Evolutionary conservation across 1,284 basidiomycete species (phyloP).

Genomic region (Mixia osmundae): DNA sequence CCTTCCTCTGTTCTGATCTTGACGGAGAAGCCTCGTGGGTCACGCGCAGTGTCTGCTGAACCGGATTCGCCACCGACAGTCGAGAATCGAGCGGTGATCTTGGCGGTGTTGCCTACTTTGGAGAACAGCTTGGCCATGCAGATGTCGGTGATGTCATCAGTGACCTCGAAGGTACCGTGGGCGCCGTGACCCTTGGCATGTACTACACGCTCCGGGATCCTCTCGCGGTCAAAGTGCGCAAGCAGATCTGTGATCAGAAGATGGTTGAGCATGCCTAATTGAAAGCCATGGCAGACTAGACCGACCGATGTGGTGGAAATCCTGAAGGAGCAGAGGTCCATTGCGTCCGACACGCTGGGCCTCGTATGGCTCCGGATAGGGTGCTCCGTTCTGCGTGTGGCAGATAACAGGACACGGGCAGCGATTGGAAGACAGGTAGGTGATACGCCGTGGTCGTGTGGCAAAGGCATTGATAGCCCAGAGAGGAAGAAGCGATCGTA

Average conservation of each 20-base stretch:
- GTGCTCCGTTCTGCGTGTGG: no score
- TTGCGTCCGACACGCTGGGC: slow-evolving; percentile 41
- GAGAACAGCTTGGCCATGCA: slow-evolving; percentile 46
- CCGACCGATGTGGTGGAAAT: slow-evolving; percentile 73
- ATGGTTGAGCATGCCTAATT: slow-evolving; percentile 2
- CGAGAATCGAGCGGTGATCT: slow-evolving; percentile 57
- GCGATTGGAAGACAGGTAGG: no score
- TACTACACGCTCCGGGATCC: slow-evolving; percentile 84
- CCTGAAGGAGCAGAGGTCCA: slow-evolving; percentile 69
- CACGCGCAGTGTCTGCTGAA: slow-evolving; percentile 69
- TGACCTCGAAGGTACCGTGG: slow-evolving; percentile 66
- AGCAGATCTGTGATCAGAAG: slow-evolving; percentile 46
- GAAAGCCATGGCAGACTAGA: slow-evolving; percentile 33
- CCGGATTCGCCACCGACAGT: slow-evolving; percentile 47
- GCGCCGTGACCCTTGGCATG: slow-evolving; percentile 72
- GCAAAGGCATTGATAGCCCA: no score
- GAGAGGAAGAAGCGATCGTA: no score
- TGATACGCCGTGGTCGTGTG: no score
- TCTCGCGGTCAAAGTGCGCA: slow-evolving; percentile 76
- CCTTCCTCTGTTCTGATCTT: slow-evolving; percentile 76
- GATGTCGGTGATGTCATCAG: slow-evolving; percentile 56
- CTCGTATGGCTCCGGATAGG: no score
- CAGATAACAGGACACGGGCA: no score
- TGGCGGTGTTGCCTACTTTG: slow-evolving; percentile 39
- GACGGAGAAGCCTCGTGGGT: slow-evolving; percentile 76